phyloP scores from a whole-genome alignment of 1,284 basidiomycete species.

The Tilletia setariae region DNA sequence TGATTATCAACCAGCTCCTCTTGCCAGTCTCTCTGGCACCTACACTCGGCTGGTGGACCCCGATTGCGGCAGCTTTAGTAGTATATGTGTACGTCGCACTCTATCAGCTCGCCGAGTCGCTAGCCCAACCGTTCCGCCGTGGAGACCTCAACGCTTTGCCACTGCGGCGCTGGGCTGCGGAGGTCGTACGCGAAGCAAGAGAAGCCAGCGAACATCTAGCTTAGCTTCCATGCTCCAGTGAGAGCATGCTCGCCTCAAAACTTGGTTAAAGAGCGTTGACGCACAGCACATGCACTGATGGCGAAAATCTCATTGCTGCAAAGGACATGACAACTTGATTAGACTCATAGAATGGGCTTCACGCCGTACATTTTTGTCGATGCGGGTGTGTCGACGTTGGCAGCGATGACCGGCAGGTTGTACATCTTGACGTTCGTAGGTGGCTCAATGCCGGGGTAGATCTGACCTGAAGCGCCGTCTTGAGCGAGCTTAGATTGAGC shows the following conservation, averaged over 20 bases:
- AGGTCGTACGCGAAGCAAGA: slow-evolving; percentile 3
- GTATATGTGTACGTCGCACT: background rate
- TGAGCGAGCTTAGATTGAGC: slow-evolving; percentile 8
- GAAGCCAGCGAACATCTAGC: background rate
- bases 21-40: slow-evolving; percentile 6
- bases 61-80: background rate
- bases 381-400: slow-evolving; percentile 37
- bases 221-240: no score
- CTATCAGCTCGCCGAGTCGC: slow-evolving; percentile 3
- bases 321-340: no score
- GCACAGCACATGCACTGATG: no score
- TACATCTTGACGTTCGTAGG: slow-evolving; percentile 42
- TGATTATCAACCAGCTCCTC: slow-evolving; percentile 2
- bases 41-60: background rate
- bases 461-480: background rate
- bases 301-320: no score
- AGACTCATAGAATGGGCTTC: slow-evolving; percentile 26
- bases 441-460: slow-evolving; percentile 19
- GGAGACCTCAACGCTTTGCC: slow-evolving; percentile 5
- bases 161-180: slow-evolving; percentile 10
- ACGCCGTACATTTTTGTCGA: slow-evolving; percentile 36
- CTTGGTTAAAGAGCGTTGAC: no score
- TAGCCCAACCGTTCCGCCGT: slow-evolving; percentile 2
- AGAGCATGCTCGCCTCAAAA: no score
- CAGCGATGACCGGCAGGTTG: slow-evolving; percentile 37